These are phyloP conservation scores for Pluteus cervinus DNA, from an alignment of 768 basidiomycete species.

Conservation along the genomic window DNA sequence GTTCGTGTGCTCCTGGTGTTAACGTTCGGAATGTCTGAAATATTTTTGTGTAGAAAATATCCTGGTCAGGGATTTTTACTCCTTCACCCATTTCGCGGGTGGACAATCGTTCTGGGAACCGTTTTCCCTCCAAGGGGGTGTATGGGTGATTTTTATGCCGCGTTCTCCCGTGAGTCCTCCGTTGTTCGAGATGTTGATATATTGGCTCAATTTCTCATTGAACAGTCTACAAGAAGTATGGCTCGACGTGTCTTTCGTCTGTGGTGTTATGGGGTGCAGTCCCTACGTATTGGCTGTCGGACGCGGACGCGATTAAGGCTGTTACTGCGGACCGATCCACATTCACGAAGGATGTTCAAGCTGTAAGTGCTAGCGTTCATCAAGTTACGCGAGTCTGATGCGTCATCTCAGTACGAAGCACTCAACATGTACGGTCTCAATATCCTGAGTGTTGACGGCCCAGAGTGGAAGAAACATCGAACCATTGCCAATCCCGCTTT, in stretches of 20 bases:
- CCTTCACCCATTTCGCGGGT: conserved; percentile 23
- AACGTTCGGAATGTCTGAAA: no score
- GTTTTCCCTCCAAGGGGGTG: conserved; percentile 28
- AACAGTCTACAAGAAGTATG: conserved; percentile 30
- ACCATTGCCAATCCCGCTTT: conserved; percentile 41
- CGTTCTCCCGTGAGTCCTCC: conserved; percentile 26
- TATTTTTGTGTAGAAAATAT: no score
- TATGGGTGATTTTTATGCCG: conserved; percentile 23
- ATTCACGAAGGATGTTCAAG: conserved; percentile 33
- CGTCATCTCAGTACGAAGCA: conserved; percentile 24
- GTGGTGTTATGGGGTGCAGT: conserved; percentile 22
- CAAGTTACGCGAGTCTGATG: not conserved
- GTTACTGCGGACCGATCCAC: conserved; percentile 24
- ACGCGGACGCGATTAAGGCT: conserved; percentile 33
- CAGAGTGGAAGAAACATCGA: conserved; percentile 41
- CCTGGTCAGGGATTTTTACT: conserved; percentile 12
- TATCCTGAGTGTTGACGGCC: conserved; percentile 33
- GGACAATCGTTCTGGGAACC: conserved; percentile 18
- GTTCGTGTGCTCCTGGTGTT: no score
- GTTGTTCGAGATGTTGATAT: not conserved
- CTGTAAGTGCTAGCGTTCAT: conserved; percentile 16
- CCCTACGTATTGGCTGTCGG: conserved; percentile 34
- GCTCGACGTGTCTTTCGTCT: conserved; percentile 31
- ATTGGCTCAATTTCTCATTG: not conserved
- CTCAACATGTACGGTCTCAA: conserved; percentile 40